Evolutionary conservation across 352 stramenopile genomes (phyloP).

Genomic region (Phytophthora nicotianae): DNA sequence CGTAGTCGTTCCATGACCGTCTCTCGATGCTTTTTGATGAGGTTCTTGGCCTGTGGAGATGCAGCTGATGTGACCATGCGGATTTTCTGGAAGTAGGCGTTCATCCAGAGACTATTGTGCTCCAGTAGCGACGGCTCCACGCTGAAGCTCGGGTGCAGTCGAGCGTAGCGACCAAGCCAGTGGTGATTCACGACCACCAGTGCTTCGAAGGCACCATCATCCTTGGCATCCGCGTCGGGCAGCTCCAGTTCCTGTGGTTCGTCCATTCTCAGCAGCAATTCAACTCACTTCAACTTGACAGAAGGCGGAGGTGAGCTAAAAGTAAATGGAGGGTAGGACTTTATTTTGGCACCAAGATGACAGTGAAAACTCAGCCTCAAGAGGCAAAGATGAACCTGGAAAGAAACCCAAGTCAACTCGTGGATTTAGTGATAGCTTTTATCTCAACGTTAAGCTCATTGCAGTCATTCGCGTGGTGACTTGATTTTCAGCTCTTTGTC

Average conservation of each 20-base stretch:
- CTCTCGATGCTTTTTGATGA: conserved; percentile 63
- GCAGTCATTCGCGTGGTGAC: too few species aligned
- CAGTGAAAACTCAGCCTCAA: not conserved
- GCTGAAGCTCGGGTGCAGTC: conserved; percentile 58
- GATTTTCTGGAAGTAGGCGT: conserved; percentile 81
- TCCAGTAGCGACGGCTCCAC: conserved; percentile 61
- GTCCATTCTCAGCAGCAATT: conserved; percentile 11
- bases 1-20: conserved; percentile 46
- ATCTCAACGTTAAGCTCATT: too few species aligned
- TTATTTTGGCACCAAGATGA: not conserved
- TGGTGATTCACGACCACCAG: conserved; percentile 67
- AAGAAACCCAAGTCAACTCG: too few species aligned
- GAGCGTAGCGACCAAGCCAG: conserved; percentile 70
- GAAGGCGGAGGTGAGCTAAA: conserved; percentile 13
- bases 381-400: too few species aligned
- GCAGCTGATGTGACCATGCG: conserved; percentile 68
- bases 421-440: too few species aligned
- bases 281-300: conserved; percentile 22
- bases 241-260: conserved; percentile 42
- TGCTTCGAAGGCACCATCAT: conserved; percentile 44
- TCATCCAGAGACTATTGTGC: conserved; percentile 82
- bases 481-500: too few species aligned
- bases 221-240: conserved; percentile 34
- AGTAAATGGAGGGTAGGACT: conserved; percentile 1
- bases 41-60: conserved; percentile 58